A percentile compares a stretch with the other conserved stretches of the same genome.
These are phyloP conservation scores for Takakia lepidozioides DNA, from an alignment of 225 moss, liverwort and hornwort species.

Conservation along the genomic window DNA sequence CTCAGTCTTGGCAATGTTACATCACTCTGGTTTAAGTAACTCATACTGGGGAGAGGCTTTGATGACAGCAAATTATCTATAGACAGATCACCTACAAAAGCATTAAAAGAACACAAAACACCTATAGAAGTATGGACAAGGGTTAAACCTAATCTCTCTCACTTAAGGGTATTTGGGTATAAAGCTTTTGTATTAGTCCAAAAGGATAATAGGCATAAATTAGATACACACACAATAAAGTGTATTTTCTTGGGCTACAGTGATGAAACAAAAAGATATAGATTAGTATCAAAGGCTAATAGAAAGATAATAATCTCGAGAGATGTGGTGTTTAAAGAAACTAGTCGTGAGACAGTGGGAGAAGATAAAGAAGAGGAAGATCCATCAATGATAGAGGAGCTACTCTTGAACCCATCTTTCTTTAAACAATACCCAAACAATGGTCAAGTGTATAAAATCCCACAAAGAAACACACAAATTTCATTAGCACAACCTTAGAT, in stretches of 20 bases:
- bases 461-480: neutral
- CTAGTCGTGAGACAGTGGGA: no score
- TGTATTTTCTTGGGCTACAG: neutral
- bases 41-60: conserved; percentile 1
- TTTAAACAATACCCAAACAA: no score
- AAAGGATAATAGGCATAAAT: neutral
- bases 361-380: no score
- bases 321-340: no score
- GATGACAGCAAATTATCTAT: neutral
- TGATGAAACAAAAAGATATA: neutral
- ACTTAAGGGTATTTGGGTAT: neutral
- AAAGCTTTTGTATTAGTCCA: neutral
- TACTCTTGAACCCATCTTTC: no score
- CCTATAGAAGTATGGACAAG: neutral
- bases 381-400: no score
- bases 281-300: neutral
- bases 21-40: neutral
- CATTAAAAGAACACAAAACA: neutral
- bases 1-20: neutral
- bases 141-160: neutral
- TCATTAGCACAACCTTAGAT: neutral
- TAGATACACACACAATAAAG: neutral
- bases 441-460: neutral
- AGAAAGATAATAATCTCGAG: no score
- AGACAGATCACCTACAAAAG: conserved; percentile 2